A percentile compares a stretch with the other conserved stretches of the same genome.
These are phyloP conservation scores for Fusarium buxicola DNA, from an alignment of 2,329 filamentous ascomycete species.

Conservation along the genomic window DNA sequence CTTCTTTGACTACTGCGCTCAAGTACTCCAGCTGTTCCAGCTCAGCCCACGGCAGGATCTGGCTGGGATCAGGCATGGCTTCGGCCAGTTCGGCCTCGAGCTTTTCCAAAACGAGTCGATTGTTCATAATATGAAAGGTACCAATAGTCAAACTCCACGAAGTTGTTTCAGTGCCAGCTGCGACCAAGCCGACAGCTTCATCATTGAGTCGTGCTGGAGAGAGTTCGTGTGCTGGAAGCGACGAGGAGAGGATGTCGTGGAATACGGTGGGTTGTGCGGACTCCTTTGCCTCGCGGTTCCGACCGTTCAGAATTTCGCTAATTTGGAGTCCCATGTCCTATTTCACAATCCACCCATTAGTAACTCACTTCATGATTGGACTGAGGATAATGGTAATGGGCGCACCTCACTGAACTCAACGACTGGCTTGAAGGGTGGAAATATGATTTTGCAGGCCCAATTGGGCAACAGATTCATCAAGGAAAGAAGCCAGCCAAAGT, in stretches of 20 bases:
- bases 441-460: too few relatives aligned
- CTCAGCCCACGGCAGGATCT: background rate
- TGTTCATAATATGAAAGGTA: background rate
- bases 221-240: background rate
- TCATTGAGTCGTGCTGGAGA: too few relatives aligned
- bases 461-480: too few relatives aligned
- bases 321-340: too few relatives aligned
- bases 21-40: background rate
- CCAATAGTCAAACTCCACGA: background rate
- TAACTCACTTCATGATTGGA: too few relatives aligned
- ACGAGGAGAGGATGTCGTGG: background rate
- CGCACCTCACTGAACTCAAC: too few relatives aligned
- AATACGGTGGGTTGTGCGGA: background rate
- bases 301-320: background rate
- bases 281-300: background rate
- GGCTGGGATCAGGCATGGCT: too few relatives aligned
- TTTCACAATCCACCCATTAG: too few relatives aligned
- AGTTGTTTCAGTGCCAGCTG: background rate
- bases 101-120: background rate
- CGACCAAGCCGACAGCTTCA: background rate
- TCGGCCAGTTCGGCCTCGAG: background rate
- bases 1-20: background rate
- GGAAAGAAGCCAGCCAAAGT: too few relatives aligned
- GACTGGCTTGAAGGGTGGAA: too few relatives aligned
- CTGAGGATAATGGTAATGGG: too few relatives aligned